These are phyloP conservation scores for Leccinum variicolor DNA, from an alignment of 768 basidiomycete species.

Conservation along the genomic window DNA sequence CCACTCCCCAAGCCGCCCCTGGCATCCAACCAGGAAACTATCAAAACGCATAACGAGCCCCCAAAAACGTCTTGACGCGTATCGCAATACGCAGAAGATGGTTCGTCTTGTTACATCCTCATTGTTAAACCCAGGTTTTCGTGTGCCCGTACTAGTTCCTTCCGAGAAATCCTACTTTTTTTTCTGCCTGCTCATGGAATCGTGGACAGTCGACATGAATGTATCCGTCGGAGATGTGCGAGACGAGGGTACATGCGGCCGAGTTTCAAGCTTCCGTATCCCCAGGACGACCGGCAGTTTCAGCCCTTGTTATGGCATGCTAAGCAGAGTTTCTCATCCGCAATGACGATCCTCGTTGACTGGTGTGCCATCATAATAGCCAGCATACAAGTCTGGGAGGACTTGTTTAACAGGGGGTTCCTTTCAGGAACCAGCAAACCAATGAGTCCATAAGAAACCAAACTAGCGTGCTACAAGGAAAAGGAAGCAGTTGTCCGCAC, in stretches of 20 bases:
- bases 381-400: too few species aligned
- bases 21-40: constrained; percentile 23
- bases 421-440: too few species aligned
- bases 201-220: not conserved
- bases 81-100: too few species aligned
- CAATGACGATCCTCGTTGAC: not conserved
- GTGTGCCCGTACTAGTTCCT: not conserved
- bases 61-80: not conserved
- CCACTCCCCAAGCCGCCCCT: constrained; percentile 15
- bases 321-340: not conserved
- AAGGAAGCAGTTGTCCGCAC: not conserved
- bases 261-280: not conserved
- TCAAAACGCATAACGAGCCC: constrained; percentile 17
- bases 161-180: not conserved
- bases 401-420: not conserved
- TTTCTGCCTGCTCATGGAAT: not conserved
- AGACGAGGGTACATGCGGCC: not conserved
- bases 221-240: not conserved
- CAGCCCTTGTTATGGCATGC: not conserved
- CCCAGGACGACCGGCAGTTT: not conserved
- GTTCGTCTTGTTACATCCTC: not conserved
- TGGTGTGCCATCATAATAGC: too few species aligned
- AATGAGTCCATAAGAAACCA: not conserved
- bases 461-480: not conserved
- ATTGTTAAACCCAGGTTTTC: not conserved